These are phyloP conservation scores for Nymphaea colorata DNA, from an alignment of 164 flowering plant species.

Conservation along the genomic window DNA sequence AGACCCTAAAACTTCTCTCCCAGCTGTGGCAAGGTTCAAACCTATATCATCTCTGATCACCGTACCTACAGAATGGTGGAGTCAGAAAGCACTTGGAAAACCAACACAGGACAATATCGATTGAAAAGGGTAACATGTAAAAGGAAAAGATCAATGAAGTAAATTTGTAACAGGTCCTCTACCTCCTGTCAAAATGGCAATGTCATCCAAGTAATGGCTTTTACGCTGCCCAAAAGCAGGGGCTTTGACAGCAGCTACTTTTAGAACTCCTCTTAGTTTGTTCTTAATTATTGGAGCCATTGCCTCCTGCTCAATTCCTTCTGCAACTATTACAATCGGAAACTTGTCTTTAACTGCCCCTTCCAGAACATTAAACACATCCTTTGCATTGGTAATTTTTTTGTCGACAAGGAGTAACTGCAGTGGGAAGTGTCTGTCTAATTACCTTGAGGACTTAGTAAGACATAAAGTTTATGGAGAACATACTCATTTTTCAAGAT, in stretches of 20 bases:
- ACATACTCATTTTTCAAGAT: neutral
- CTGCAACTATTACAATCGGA: conserved; percentile 69
- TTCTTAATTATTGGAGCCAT: conserved; percentile 74
- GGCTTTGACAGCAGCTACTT: conserved; percentile 84
- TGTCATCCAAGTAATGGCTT: conserved; percentile 85
- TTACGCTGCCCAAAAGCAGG: conserved; percentile 86
- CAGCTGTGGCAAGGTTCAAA: conserved; percentile 49
- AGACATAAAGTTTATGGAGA: neutral
- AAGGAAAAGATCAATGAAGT: neutral
- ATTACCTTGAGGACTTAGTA: conserved; percentile 8
- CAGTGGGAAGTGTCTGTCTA: conserved; percentile 20
- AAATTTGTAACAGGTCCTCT: conserved; percentile 4
- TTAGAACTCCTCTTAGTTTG: conserved; percentile 62
- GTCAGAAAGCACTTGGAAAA: neutral
- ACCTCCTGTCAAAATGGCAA: conserved; percentile 91
- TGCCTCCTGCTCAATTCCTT: conserved; percentile 76
- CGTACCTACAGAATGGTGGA: conserved; percentile 34
- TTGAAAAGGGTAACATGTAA: neutral
- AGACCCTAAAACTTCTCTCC: conserved; percentile 59
- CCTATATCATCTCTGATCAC: conserved; percentile 85
- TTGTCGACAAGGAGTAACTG: conserved; percentile 93
- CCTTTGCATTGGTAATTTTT: conserved; percentile 57
- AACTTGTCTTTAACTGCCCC: conserved; percentile 61
- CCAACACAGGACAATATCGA: neutral
- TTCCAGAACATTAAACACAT: conserved; percentile 64